These are phyloP conservation scores for Handroanthus guayacan DNA, from an alignment of 257 asterid species.

Conservation along the genomic window DNA sequence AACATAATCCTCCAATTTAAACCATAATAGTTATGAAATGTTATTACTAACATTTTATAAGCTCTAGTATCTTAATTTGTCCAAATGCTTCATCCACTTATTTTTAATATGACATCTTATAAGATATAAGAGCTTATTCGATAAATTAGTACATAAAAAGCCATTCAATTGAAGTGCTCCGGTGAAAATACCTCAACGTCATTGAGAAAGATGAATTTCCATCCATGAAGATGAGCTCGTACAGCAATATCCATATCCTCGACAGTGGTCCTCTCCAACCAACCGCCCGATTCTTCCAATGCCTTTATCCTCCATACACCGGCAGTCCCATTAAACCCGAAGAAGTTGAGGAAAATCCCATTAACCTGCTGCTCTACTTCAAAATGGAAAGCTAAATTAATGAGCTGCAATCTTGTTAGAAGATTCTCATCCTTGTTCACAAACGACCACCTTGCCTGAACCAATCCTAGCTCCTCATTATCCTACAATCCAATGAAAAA, in stretches of 20 bases:
- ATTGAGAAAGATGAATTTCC: constrained; percentile 88
- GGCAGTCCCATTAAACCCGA: constrained; percentile 96
- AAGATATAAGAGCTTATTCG: too few species aligned
- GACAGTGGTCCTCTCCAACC: constrained; percentile 92
- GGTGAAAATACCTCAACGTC: constrained; percentile 75
- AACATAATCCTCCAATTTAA: too few species aligned
- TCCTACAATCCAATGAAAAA: constrained; percentile 57
- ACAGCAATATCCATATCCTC: constrained; percentile 98
- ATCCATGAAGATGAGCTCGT: constrained; percentile 91
- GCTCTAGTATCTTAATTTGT: too few species aligned
- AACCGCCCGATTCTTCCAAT: constrained; percentile 90
- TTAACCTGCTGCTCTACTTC: constrained; percentile 96
- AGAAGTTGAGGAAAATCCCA: constrained; percentile 79
- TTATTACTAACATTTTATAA: too few species aligned
- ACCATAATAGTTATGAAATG: too few species aligned
- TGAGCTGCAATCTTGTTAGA: constrained; percentile 77
- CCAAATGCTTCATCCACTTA: too few species aligned
- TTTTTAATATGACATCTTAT: too few species aligned
- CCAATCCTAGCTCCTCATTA: constrained; percentile 89
- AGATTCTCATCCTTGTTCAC: constrained; percentile 93
- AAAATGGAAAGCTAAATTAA: constrained; percentile 86
- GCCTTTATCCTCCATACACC: constrained; percentile 95
- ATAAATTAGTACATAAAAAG: too few species aligned
- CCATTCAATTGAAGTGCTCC: too few species aligned
- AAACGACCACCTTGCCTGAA: constrained; percentile 94